Base-by-base conservation (phyloP, 1,139 yeast genomes). In the Candida sp. region DNA sequence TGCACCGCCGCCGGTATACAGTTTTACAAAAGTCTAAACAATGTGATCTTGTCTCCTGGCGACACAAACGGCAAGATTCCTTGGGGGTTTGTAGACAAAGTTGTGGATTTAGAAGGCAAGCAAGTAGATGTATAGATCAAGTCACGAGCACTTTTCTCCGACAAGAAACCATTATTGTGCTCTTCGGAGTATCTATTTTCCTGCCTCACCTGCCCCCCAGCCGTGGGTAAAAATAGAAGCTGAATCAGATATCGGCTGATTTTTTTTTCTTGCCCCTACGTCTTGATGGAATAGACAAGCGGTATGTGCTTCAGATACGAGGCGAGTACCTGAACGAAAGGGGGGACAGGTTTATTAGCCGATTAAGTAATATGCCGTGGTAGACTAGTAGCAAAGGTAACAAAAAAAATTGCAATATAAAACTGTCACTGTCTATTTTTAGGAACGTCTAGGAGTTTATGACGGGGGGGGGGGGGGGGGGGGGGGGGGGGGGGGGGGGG, bases 31-130 rank as follows among this genome's bases (percentile, higher is more conserved):
- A 85, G 93, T 55, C 73, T 79, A 30, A 94, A 94, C 63, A 85
- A 88, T 25, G 99, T 92, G 4, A 84, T 90, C 37, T 69, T 94
- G 51, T 79, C 90, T 2, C 69, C 79, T 5, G 96, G 96, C 3
- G 77, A 86, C 58, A 62, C 57, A 1, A 58, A 76, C 9, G 96
- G 96, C 1, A 47, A 69, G 4, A 72, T 92, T 1, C 68, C 79
- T 0, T 59, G 70, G 5, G 69, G 76, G 9, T 78, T 69, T 49
- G 84, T 91, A 58, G 65, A 62, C 6, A 73, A 70, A 48, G 59
- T 72, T 9, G 59, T 65, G n/a, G 69, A 68, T 51, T 48, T 59
- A 28, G 46, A 47, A n/a, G 63, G 61, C 3, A 48, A 51, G 11
- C 53, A 48, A 27, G 46, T 63, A 6, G 56, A 59, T 45, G 30